Evolutionary conservation across 169 alveolate species (phyloP).

Genomic region (Plasmodium blacklocki): DNA sequence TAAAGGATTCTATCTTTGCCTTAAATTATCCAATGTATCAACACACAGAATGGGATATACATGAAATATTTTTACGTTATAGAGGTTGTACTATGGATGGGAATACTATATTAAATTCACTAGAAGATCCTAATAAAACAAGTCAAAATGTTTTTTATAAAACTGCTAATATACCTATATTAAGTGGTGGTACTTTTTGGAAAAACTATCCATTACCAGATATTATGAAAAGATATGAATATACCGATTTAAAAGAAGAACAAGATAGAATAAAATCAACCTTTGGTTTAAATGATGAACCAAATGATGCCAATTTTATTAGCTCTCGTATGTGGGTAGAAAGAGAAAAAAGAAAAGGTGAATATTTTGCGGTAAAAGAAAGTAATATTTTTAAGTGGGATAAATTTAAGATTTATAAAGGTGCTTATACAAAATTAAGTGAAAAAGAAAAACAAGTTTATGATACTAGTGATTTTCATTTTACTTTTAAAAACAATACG

Average conservation of each 20-base stretch:
- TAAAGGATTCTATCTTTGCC: conserved; percentile 85
- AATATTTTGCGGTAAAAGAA: conserved; percentile 90
- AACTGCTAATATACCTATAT: conserved; percentile 86
- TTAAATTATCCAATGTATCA: conserved; percentile 85
- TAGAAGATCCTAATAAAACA: conserved; percentile 82
- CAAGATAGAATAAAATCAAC: conserved; percentile 76
- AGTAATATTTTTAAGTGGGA: conserved; percentile 88
- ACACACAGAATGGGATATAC: conserved; percentile 82
- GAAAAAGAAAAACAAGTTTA: conserved; percentile 79
- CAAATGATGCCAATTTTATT: conserved; percentile 83
- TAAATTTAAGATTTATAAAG: conserved; percentile 81
- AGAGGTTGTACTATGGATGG: conserved; percentile 92
- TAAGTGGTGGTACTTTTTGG: conserved; percentile 92
- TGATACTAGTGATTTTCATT: conserved; percentile 85
- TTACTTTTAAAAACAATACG: conserved; percentile 82
- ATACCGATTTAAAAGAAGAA: conserved; percentile 73
- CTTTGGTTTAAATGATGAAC: conserved; percentile 88
- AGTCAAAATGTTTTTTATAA: conserved; percentile 86
- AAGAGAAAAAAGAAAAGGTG: conserved; percentile 83
- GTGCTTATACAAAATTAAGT: conserved; percentile 78
- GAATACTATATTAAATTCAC: conserved; percentile 82
- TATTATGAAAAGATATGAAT: conserved; percentile 74
- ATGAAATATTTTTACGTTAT: conserved; percentile 86
- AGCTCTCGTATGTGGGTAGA: conserved; percentile 89
- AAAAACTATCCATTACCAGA: conserved; percentile 71